These are phyloP conservation scores for Metschnikowia proteae DNA, from an alignment of 805 yeast genomes.

Conservation along the genomic window DNA sequence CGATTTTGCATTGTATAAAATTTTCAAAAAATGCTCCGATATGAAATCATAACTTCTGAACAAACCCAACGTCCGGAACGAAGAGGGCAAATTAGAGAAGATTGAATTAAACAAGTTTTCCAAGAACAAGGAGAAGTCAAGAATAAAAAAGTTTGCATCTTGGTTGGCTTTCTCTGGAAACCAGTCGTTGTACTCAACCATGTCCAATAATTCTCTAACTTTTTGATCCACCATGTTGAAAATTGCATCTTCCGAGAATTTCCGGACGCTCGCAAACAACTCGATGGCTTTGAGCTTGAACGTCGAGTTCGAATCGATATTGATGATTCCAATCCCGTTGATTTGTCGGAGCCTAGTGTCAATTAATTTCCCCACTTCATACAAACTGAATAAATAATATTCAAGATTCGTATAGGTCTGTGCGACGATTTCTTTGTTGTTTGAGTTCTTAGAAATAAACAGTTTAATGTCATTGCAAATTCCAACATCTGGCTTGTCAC, in stretches of 20 bases:
- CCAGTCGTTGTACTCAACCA: conserved; percentile 84
- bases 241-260: conserved; percentile 72
- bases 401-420: conserved; percentile 88
- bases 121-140: conserved; percentile 81
- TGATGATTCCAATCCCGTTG: conserved; percentile 38
- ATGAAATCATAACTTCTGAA: conserved; percentile 85
- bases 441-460: conserved; percentile 56
- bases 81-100: conserved; percentile 72
- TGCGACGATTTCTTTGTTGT: conserved; percentile 84
- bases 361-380: conserved; percentile 55
- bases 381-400: conserved; percentile 73
- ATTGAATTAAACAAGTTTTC: conserved; percentile 84
- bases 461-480: conserved; percentile 59
- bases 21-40: conserved; percentile 62
- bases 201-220: conserved; percentile 73
- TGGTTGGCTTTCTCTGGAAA: conserved; percentile 43
- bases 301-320: conserved; percentile 37
- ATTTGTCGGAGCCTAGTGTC: conserved; percentile 34
- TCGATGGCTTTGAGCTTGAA: conserved; percentile 47
- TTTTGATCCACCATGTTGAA: conserved; percentile 80
- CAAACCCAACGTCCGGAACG: conserved; percentile 74
- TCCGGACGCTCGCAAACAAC: conserved; percentile 55
- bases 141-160: conserved; percentile 70
- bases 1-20: conserved; percentile 51
- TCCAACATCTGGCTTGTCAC: conserved; percentile 43